These are phyloP conservation scores for Neodidymelliopsis sp. DNA, from an alignment of 2,329 filamentous ascomycete genomes.

Conservation along the genomic window DNA sequence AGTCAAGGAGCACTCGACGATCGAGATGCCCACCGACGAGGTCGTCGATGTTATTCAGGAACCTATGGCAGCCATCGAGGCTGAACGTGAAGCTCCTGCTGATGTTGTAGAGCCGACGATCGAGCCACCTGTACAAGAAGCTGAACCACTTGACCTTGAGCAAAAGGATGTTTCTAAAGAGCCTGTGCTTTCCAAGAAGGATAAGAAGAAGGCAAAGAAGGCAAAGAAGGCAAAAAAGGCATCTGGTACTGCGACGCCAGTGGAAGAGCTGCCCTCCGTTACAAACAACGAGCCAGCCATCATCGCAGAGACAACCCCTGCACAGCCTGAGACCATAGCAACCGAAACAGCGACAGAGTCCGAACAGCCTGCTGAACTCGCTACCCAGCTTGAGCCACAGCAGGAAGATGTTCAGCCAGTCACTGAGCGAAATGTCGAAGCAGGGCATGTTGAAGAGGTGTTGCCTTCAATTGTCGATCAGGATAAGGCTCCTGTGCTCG, in stretches of 20 bases:
- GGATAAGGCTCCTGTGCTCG: neutral
- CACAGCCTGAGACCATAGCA: neutral
- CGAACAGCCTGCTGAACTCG: constrained; percentile 7
- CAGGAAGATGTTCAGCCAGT: neutral
- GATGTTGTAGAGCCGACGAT: neutral
- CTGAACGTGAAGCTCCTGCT: neutral
- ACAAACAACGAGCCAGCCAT: neutral
- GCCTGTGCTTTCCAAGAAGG: constrained; percentile 25
- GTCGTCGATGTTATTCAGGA: neutral
- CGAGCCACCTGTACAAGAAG: neutral
- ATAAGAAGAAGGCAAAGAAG: constrained; percentile 36
- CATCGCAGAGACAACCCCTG: neutral
- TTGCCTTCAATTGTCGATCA: neutral
- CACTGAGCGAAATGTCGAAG: neutral
- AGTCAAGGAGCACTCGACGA: neutral
- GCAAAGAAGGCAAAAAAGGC: constrained; percentile 25
- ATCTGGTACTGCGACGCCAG: constrained; percentile 22
- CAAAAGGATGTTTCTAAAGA: constrained; percentile 8
- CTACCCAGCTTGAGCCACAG: constrained; percentile 8
- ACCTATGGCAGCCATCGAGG: neutral
- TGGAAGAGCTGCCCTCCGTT: constrained; percentile 18
- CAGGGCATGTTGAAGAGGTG: neutral
- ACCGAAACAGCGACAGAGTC: neutral
- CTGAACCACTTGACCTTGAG: neutral
- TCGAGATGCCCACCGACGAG: neutral